Evolutionary conservation across 2,329 filamentous ascomycete genomes (phyloP).

Genomic region (Helotiales sp.): DNA sequence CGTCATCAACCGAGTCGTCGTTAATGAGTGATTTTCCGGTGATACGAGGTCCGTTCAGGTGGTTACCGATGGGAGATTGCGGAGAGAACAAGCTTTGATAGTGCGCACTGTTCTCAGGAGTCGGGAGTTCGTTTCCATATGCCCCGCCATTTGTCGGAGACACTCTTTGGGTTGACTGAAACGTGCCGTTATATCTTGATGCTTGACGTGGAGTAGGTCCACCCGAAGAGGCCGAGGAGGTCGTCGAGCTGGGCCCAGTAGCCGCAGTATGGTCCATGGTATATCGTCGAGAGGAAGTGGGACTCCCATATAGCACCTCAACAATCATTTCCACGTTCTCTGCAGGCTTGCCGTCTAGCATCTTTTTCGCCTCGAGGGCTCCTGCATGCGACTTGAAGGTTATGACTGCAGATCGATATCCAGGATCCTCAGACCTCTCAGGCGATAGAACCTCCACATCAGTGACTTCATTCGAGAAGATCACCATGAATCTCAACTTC

Average conservation of each 20-base stretch:
- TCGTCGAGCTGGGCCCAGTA: conserved; percentile 41
- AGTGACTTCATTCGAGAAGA: conserved; percentile 57
- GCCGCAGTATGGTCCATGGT: conserved; percentile 50
- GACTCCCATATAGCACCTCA: conserved; percentile 50
- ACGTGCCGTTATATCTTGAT: conserved; percentile 59
- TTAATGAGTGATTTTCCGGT: conserved; percentile 73
- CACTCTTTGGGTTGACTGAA: conserved; percentile 44
- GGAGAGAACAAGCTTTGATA: conserved; percentile 70
- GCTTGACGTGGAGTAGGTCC: conserved; percentile 31
- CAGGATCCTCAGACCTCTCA: conserved; percentile 50
- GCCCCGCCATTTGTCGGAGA: conserved; percentile 57
- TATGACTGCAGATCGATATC: conserved; percentile 53
- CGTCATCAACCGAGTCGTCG: conserved; percentile 65
- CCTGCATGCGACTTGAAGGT: conserved; percentile 53
- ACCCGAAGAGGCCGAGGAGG: conserved; percentile 42
- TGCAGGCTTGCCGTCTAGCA: conserved; percentile 55
- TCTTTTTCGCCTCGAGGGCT: conserved; percentile 56
- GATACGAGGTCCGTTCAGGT: conserved; percentile 61
- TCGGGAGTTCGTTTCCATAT: conserved; percentile 59
- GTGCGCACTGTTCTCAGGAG: conserved; percentile 51
- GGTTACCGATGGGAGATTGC: conserved; percentile 71
- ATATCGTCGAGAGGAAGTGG: conserved; percentile 46
- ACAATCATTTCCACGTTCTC: conserved; percentile 55
- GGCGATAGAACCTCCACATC: conserved; percentile 51
- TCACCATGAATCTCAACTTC: conserved; percentile 55